Evolutionary conservation across 148 eudicot genomes (phyloP).

Genomic region (Amaranthus palmeri): DNA sequence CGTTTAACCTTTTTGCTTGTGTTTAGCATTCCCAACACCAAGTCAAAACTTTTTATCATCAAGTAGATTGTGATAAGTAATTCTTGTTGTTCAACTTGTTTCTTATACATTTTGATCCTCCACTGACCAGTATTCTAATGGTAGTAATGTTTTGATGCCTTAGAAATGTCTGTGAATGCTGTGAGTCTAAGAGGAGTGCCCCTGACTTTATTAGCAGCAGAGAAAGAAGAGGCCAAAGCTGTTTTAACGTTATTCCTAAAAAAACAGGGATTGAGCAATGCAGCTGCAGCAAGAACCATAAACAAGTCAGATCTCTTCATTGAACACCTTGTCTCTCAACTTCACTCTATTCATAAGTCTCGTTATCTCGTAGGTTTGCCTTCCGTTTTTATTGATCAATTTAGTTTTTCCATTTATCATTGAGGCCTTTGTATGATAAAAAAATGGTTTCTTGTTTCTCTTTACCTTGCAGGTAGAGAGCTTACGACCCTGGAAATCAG

Average conservation of each 20-base stretch:
- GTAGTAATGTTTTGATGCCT: not conserved
- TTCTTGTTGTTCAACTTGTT: not conserved
- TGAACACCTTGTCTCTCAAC: slow-evolving; percentile 75
- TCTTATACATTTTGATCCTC: slow-evolving; percentile 3
- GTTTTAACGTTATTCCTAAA: slow-evolving; percentile 67
- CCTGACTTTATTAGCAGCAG: slow-evolving; percentile 58
- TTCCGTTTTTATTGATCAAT: slow-evolving; percentile 12
- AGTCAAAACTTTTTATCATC: slow-evolving; percentile 25
- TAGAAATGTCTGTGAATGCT: slow-evolving; percentile 37
- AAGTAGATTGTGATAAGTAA: slow-evolving; percentile 37
- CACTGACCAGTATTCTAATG: not conserved
- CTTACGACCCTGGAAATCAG: slow-evolving; percentile 85
- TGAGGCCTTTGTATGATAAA: not conserved
- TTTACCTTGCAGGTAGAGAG: slow-evolving; percentile 57
- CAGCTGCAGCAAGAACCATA: slow-evolving; percentile 58
- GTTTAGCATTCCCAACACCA: not conserved
- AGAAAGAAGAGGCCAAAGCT: slow-evolving; percentile 93
- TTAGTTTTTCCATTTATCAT: not conserved
- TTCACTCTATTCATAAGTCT: slow-evolving; percentile 68
- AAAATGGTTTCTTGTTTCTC: slow-evolving; percentile 14
- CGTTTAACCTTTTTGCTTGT: not conserved
- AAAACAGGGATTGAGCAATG: slow-evolving; percentile 64
- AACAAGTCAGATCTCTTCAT: slow-evolving; percentile 73
- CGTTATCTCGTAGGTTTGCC: slow-evolving; percentile 83
- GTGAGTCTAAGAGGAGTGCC: slow-evolving; percentile 44